Conservation (phyloP, 2,329 filamentous ascomycete species). For the Talaromyces sp. region DNA sequence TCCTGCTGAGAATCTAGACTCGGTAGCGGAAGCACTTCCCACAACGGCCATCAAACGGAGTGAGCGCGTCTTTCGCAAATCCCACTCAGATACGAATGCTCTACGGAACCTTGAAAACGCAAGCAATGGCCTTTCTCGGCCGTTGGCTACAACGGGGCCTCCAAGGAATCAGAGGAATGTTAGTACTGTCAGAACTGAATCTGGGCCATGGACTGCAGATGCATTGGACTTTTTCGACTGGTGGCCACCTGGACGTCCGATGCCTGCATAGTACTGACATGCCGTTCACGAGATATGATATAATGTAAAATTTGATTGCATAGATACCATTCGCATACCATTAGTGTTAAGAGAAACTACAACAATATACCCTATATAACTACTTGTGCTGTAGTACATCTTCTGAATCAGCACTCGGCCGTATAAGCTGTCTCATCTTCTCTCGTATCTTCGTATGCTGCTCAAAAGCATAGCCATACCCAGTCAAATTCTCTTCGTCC, state of each 20-base stretch:
- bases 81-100: constrained; percentile 35
- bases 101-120: constrained; percentile 23
- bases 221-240: constrained; percentile 44
- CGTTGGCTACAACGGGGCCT: constrained; percentile 21
- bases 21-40: not conserved
- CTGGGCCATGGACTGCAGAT: constrained; percentile 43
- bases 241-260: constrained; percentile 40
- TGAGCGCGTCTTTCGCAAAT: constrained; percentile 29
- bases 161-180: constrained; percentile 20
- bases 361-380: not conserved
- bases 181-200: constrained; percentile 25
- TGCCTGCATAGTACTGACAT: constrained; percentile 23
- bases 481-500: not conserved
- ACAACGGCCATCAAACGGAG: not conserved
- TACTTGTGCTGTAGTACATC: not conserved
- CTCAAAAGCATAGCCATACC: not conserved
- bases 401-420: not conserved
- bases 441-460: not conserved
- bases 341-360: not conserved
- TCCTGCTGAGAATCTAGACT: not conserved
- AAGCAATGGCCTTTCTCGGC: constrained; percentile 8
- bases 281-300: not conserved
- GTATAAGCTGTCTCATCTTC: not conserved
- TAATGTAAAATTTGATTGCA: not conserved
- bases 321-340: not conserved